phyloP scores from a whole-genome alignment of 108 stramenopile species.

The Skeletonema grethae region DNA sequence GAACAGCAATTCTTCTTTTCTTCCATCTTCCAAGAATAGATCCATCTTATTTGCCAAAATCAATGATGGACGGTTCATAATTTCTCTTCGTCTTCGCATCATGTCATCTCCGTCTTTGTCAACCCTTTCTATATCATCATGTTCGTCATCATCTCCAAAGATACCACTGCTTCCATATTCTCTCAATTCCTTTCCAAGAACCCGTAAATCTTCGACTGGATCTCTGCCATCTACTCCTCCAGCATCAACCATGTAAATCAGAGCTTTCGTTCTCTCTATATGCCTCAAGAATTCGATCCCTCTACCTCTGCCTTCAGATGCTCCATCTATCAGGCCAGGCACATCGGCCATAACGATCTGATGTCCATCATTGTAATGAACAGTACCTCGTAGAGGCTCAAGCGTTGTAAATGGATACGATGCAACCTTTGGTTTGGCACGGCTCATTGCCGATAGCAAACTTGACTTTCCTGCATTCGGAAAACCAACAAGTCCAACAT shows the following conservation, averaged over 20 bases:
- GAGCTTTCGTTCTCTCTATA: constrained; percentile 62
- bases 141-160: constrained; percentile 19
- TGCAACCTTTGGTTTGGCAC: constrained; percentile 92
- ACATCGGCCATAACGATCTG: constrained; percentile 91
- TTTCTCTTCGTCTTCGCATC: constrained; percentile 45
- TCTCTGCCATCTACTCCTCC: constrained; percentile 78
- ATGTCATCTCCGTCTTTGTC: constrained; percentile 50
- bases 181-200: constrained; percentile 68
- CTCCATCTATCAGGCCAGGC: constrained; percentile 96
- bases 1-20: constrained; percentile 52
- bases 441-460: constrained; percentile 86
- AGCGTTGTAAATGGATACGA: constrained; percentile 98
- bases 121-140: background rate
- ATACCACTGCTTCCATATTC: constrained; percentile 64
- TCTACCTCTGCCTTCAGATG: constrained; percentile 89
- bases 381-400: constrained; percentile 90
- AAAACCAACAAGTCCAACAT: constrained; percentile 98
- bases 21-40: constrained; percentile 55
- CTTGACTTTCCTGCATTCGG: constrained; percentile 98
- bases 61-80: constrained; percentile 73
- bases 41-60: constrained; percentile 90
- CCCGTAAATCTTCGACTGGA: constrained; percentile 67
- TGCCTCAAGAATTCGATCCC: constrained; percentile 92
- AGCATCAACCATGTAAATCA: constrained; percentile 74
- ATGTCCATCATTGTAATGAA: constrained; percentile 85